Percentiles rank a stretch among this genome's conserved stretches.
Evolutionary conservation across 306 rosid genomes (phyloP).

Genomic region (Leucaena leucocephala): DNA sequence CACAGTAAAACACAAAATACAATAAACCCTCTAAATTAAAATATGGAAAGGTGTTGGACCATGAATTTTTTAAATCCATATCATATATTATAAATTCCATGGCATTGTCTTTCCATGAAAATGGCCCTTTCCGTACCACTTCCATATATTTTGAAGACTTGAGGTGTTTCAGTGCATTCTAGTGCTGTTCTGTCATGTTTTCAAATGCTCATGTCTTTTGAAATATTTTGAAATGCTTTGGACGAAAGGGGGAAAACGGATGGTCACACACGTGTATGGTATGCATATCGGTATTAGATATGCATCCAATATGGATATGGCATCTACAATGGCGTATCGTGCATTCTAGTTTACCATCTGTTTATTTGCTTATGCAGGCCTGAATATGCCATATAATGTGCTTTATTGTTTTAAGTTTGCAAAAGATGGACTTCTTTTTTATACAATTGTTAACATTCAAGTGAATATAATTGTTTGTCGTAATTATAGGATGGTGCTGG

Average conservation of each 20-base stretch:
- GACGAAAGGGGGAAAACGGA: not conserved
- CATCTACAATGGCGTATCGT: not conserved
- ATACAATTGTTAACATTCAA: slow-evolving; percentile 19
- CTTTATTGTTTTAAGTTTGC: slow-evolving; percentile 9
- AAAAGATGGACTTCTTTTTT: slow-evolving; percentile 1
- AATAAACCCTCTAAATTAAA: no score
- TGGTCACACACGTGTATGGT: not conserved
- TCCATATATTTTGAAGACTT: no score
- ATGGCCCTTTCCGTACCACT: no score
- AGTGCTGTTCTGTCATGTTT: no score
- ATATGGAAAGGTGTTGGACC: no score
- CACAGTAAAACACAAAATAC: no score
- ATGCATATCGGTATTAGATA: not conserved
- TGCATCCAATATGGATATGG: not conserved
- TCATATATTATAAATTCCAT: no score
- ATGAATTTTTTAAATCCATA: no score
- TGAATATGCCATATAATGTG: not conserved
- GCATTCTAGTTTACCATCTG: not conserved
- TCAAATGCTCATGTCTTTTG: no score
- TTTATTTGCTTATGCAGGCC: not conserved
- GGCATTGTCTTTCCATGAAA: no score
- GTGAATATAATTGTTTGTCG: not conserved
- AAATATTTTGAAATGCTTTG: not conserved
- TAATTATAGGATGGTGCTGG: slow-evolving; percentile 92
- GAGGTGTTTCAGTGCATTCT: no score